Evolutionary conservation across 305 asterid species (phyloP), one percentile per base, ranked within the genome.

Genomic region (Petunia hybrid): DNA sequence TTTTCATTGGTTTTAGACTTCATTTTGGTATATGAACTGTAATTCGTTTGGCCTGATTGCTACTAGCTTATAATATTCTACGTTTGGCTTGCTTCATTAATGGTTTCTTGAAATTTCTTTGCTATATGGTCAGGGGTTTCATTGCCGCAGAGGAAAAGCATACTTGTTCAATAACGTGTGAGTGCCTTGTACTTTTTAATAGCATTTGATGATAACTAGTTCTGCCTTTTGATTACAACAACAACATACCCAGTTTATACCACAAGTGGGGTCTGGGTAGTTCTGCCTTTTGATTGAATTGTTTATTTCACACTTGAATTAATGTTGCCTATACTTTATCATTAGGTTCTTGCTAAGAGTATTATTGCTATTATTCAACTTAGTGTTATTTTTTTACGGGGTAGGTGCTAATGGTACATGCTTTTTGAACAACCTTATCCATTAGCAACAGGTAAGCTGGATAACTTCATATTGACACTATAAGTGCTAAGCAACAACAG

Each of bases 131-230:
- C 91, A 94, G 98, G 82, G 85, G 66, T 94, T 94, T 81, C 97
- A 89, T 79, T 80, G 93, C 85, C 95, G 91, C 84, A 86, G 94
- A 82, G 97, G 98, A 83, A 94, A 92, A 88, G 98, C 98, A 0
- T 94, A 89, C 87, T 89, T 94, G 82, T 91, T 92, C 86, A 91
- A 84, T 79, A 91, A 85, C 16, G 93, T 82, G 98, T 92, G 83
- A 92, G 98, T 87, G 81, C 63, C 78, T 80, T 66, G 4, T 8
- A 40, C 55, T 31, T 84, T 13, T 57, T 4, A 5, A 2, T 31
- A 42, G 13, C 66, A 75, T 4, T 31, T 46, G 55, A 2, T 64
- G 35, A 22, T 67, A 38, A 31, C 13, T 10, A 10, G 2, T 46
- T 71, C 7, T 46, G 31, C n/a, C 8, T 66, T 71, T 31, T 31